Evolutionary conservation across 768 basidiomycete genomes (phyloP), one percentile per base, ranked within the genome.

Genomic region (Termitomyces sp.): DNA sequence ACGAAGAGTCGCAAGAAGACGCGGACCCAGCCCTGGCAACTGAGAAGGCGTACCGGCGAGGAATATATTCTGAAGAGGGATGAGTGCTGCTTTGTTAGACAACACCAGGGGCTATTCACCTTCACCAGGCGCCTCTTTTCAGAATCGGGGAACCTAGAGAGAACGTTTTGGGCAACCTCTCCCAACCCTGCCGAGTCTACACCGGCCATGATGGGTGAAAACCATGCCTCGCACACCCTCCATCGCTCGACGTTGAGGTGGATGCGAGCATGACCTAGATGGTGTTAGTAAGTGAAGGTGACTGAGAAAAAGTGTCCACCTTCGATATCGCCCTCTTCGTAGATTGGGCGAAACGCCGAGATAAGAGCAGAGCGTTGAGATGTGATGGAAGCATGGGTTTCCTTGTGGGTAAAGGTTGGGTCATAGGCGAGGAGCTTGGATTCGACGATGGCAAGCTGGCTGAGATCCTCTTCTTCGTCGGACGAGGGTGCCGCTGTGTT

Each of bases 161-260:
- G 80, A 50, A 98, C 83, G 69, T 86, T 91, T 67, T 92, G 94
- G 18, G 95, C 75, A 3, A 98, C 86, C 74, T 99, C 97, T n/a
- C 89, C 91, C 9, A 99, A 74, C 0, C 97, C 97, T 0, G 97
- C 96, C 13, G 89, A 92, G 72, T 98, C 97, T 18, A 96, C 81
- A 2, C 97, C 96, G 2, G 93, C 96, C 85, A 97, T 95, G n/a
- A 78, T 79, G 0, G 96, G 96, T 32, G 91, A 88, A 76, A 96
- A 97, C 80, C 90, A 94, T 1, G 93, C 85, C 75, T 98, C 97
- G 65, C 91, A 92, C 8, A 91, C 94, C 40, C 96, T 81, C 82
- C 91, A 93, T 44, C 94, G 80, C 76, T 98, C 96, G 12, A 91
- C 85, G 68, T 89, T 96, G 48, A 98, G 79, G 69, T 97, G 94